These are phyloP conservation scores for Claviceps africana DNA, from an alignment of 2,329 filamentous ascomycete species.

Conservation along the genomic window DNA sequence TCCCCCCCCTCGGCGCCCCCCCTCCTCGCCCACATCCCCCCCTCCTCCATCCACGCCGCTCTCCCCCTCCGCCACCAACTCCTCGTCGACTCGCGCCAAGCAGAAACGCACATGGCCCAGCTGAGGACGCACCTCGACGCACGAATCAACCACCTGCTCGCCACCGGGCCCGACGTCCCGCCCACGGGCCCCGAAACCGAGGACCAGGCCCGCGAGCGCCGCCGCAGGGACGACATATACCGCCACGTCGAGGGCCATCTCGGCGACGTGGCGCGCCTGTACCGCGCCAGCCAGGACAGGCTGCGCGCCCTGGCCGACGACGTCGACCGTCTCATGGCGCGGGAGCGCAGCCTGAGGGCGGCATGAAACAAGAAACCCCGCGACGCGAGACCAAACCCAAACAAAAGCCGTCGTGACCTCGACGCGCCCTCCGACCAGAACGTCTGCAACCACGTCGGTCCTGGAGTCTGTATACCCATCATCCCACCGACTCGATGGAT, in stretches of 20 bases:
- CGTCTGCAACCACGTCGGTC: no score
- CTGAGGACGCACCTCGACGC: not conserved
- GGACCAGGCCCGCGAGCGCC: not conserved
- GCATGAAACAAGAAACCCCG: no score
- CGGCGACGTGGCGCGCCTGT: constrained; percentile 2
- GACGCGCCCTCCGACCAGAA: no score
- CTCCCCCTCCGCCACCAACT: constrained; percentile 11
- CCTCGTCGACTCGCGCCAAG: constrained; percentile 4
- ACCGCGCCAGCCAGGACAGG: constrained; percentile 5
- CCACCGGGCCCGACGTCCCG: not conserved
- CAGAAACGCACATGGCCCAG: not conserved
- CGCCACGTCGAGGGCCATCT: constrained; percentile 15
- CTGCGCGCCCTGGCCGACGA: constrained; percentile 4
- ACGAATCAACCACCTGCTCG: not conserved
- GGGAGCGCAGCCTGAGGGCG: not conserved
- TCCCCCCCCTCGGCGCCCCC: constrained; percentile 8
- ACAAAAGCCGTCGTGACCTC: no score
- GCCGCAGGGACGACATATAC: constrained; percentile 10
- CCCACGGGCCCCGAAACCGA: not conserved
- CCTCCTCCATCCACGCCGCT: constrained; percentile 6
- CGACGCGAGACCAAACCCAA: no score
- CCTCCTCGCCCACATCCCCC: constrained; percentile 10
- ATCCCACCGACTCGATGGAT: no score
- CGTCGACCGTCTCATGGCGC: constrained; percentile 4
- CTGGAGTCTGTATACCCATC: no score